Percentiles rank a stretch among this genome's conserved stretches.
Conservation (phyloP, 768 basidiomycete genomes). For the Hygrocybe punicea region DNA sequence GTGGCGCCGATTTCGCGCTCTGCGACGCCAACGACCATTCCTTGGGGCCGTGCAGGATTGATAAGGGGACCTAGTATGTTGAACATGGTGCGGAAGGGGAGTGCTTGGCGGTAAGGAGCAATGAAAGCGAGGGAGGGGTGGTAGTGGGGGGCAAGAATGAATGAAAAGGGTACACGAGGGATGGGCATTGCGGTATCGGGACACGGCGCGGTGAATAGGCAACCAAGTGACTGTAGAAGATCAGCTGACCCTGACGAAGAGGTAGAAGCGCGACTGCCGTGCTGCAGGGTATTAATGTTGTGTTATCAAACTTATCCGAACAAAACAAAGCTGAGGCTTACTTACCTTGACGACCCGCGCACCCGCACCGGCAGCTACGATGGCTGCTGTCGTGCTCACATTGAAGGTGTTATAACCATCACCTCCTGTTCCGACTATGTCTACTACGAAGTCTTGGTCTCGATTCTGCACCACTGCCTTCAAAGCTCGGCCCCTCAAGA, state of each 20-base stretch:
- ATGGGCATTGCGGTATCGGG: constrained; percentile 56
- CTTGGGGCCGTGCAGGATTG: constrained; percentile 81
- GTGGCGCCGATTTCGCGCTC: constrained; percentile 74
- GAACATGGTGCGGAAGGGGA: constrained; percentile 96
- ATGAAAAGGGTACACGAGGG: constrained; percentile 74
- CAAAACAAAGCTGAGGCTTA: constrained; percentile 5
- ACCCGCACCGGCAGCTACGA: constrained; percentile 93
- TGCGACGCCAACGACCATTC: constrained; percentile 91
- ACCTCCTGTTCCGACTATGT: constrained; percentile 92
- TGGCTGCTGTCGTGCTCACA: constrained; percentile 89
- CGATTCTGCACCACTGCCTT: constrained; percentile 56
- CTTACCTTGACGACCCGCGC: constrained; percentile 88
- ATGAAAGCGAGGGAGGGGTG: constrained; percentile 82
- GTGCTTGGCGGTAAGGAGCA: constrained; percentile 76
- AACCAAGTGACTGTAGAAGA: constrained; percentile 79
- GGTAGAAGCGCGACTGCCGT: constrained; percentile 86
- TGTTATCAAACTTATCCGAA: constrained; percentile 4
- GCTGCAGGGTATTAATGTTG: constrained; percentile 45
- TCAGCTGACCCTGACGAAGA: constrained; percentile 95
- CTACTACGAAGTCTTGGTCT: too few relatives aligned
- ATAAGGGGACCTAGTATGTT: constrained; percentile 92
- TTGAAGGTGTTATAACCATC: constrained; percentile 97
- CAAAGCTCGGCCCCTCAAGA: constrained; percentile 67
- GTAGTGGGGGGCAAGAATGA: constrained; percentile 92
- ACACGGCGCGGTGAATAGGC: constrained; percentile 65